Percentiles rank a stretch among this genome's conserved stretches.
These are phyloP conservation scores for Dalbergia cochinchinensis DNA, from an alignment of 306 rosid genomes.

Conservation along the genomic window DNA sequence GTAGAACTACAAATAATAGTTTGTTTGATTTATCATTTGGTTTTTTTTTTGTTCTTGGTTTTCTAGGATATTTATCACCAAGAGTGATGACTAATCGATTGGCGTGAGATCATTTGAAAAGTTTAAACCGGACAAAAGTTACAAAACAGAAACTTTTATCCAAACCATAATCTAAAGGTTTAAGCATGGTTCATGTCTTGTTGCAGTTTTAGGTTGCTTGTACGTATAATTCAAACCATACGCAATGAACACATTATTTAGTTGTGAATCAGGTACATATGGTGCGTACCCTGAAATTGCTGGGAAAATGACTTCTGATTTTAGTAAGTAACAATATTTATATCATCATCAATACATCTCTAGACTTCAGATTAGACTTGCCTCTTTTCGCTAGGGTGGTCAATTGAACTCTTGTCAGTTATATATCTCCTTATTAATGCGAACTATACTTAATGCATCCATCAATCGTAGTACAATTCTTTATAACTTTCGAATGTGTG, in stretches of 20 bases:
- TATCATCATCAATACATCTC: slow-evolving; percentile 19
- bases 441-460: not conserved
- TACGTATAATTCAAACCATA: not conserved
- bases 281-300: not conserved
- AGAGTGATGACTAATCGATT: too few species aligned
- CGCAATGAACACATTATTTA: not conserved
- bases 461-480: slow-evolving; percentile 36
- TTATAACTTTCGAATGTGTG: too few species aligned
- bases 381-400: not conserved
- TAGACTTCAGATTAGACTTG: not conserved
- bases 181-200: not conserved
- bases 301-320: not conserved
- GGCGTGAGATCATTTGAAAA: too few species aligned
- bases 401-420: slow-evolving; percentile 37
- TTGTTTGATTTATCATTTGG: too few species aligned
- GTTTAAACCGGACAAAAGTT: too few species aligned
- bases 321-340: slow-evolving; percentile 22
- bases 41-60: too few species aligned
- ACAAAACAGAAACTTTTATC: too few species aligned
- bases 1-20: too few species aligned
- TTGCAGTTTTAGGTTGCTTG: not conserved
- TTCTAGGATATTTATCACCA: too few species aligned
- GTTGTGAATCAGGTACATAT: not conserved
- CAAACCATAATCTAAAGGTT: too few species aligned
- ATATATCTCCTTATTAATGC: too few species aligned